Percentiles rank a stretch among this genome's conserved stretches.
Evolutionary conservation across 192 early-diverging fungal genomes (phyloP).

Genomic region (Backusella sp.): DNA sequence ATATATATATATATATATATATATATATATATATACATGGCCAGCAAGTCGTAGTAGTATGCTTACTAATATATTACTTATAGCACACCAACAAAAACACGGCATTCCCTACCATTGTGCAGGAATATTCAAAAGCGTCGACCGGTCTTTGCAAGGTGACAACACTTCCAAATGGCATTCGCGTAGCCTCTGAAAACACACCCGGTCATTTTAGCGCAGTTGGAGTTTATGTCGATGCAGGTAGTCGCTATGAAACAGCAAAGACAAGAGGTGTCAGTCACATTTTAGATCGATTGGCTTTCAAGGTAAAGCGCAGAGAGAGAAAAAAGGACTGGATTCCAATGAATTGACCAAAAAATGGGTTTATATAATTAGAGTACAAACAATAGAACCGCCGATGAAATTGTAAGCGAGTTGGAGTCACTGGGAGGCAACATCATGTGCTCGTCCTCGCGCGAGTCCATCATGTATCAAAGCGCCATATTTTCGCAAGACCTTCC

Average conservation of each 20-base stretch:
- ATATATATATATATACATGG: not conserved
- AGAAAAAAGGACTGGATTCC: not conserved
- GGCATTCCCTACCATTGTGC: conserved; percentile 23
- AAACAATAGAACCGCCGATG: conserved; percentile 58
- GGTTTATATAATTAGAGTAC: conserved; percentile 54
- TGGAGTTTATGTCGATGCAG: conserved; percentile 90
- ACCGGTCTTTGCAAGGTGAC: conserved; percentile 56
- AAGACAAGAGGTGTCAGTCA: conserved; percentile 74
- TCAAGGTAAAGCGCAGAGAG: conserved; percentile 63
- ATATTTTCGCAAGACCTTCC: conserved; percentile 84
- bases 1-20: too few species aligned
- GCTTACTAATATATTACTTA: not conserved
- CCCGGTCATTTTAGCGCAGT: conserved; percentile 89
- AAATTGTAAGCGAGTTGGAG: conserved; percentile 78
- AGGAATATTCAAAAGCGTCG: conserved; percentile 38
- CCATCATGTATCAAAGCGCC: conserved; percentile 94
- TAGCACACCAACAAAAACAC: not conserved
- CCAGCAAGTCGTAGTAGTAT: not conserved
- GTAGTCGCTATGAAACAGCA: conserved; percentile 80
- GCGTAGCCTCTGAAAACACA: conserved; percentile 76
- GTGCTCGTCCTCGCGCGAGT: conserved; percentile 87
- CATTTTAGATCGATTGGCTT: conserved; percentile 89
- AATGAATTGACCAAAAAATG: not conserved
- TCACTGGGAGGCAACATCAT: conserved; percentile 87
- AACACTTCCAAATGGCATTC: conserved; percentile 86